phyloP scores from a whole-genome alignment of 1,139 yeast species.

The Geotrichum histeridarum region DNA sequence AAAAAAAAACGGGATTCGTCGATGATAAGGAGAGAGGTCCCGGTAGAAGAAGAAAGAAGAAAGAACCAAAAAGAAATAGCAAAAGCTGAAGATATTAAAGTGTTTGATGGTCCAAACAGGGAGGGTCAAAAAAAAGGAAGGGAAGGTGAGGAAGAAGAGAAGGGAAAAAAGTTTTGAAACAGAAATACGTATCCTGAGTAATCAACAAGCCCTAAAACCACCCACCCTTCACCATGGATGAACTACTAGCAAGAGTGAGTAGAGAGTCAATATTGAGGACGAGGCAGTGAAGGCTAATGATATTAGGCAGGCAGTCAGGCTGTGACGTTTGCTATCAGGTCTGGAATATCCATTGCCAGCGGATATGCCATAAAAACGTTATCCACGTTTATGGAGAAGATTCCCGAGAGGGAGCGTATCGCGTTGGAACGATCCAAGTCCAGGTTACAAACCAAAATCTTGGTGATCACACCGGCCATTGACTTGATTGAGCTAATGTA shows the following conservation, averaged over 20 bases:
- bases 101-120: neutral
- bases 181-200: neutral
- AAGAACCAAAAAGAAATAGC: too few relatives aligned
- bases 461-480: slow-evolving; percentile 61
- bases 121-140: neutral
- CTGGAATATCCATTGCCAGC: slow-evolving; percentile 72
- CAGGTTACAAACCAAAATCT: slow-evolving; percentile 55
- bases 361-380: slow-evolving; percentile 69
- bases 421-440: slow-evolving; percentile 43
- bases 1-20: too few relatives aligned
- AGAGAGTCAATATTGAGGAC: neutral
- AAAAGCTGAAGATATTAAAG: too few relatives aligned
- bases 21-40: too few relatives aligned
- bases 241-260: slow-evolving; percentile 18
- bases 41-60: too few relatives aligned
- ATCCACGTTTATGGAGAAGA: slow-evolving; percentile 51
- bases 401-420: slow-evolving; percentile 54
- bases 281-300: neutral
- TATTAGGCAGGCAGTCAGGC: slow-evolving; percentile 67
- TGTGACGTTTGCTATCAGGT: slow-evolving; percentile 71
- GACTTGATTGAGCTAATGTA: slow-evolving; percentile 59
- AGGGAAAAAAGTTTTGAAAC: neutral
- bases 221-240: slow-evolving; percentile 17
- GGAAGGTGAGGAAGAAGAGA: neutral
- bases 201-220: neutral